phyloP scores from a whole-genome alignment of 495 filamentous ascomycete species.

The Penicillium arizonense region DNA sequence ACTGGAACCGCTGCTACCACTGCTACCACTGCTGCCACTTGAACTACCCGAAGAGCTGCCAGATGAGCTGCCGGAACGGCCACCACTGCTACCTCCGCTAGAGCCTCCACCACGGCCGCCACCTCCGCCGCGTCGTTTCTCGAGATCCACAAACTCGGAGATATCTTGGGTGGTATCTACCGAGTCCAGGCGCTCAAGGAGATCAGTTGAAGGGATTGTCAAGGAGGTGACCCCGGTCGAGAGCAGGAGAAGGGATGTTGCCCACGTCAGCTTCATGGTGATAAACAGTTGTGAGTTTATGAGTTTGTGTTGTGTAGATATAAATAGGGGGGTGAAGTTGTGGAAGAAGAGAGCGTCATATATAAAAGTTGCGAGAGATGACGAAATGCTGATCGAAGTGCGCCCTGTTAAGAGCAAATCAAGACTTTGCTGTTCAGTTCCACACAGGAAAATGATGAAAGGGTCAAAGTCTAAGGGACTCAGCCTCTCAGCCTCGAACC shows the following conservation, averaged over 20 bases:
- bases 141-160: constrained; percentile 28
- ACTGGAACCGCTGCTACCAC: constrained; percentile 21
- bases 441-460: too few species aligned
- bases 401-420: too few species aligned
- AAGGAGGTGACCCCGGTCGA: constrained; percentile 28
- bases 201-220: constrained; percentile 24
- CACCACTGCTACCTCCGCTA: constrained; percentile 23
- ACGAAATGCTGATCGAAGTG: too few species aligned
- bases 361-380: too few species aligned
- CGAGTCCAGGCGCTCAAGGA: constrained; percentile 11
- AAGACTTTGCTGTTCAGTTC: too few species aligned
- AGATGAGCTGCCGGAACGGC: constrained; percentile 6
- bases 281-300: too few species aligned
- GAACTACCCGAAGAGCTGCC: constrained; percentile 26
- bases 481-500: too few species aligned
- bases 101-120: constrained; percentile 32
- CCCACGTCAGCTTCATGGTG: constrained; percentile 34
- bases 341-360: too few species aligned
- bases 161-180: constrained; percentile 7
- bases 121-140: constrained; percentile 49
- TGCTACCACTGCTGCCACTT: constrained; percentile 23
- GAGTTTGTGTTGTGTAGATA: too few species aligned
- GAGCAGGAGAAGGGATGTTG: constrained; percentile 26
- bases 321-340: too few species aligned
- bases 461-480: too few species aligned